Conservation (phyloP, 2,329 filamentous ascomycete genomes). For the Madurella fahalii region DNA sequence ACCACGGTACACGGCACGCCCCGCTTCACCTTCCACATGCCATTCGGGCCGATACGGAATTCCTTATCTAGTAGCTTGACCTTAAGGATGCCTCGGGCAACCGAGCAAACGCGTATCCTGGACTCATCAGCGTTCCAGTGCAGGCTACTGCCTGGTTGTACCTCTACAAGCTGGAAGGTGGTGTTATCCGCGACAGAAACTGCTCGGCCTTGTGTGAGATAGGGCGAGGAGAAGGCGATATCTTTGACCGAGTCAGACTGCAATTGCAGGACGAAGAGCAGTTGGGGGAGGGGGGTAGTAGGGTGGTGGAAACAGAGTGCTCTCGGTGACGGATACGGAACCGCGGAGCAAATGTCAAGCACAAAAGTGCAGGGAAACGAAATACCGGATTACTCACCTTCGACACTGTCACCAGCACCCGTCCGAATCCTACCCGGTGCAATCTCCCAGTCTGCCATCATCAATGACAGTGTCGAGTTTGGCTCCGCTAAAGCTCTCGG, state of each 20-base stretch:
- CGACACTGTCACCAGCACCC: background rate
- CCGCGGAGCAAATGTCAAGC: too few species aligned
- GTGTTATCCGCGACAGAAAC: slow-evolving; percentile 6
- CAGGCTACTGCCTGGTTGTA: slow-evolving; percentile 7
- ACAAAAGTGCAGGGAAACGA: too few species aligned
- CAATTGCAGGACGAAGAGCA: too few species aligned
- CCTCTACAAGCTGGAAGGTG: slow-evolving; percentile 10
- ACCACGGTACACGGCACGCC: slow-evolving; percentile 9
- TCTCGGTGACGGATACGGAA: too few species aligned
- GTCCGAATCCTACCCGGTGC: slow-evolving; percentile 14
- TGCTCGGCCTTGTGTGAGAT: slow-evolving; percentile 7
- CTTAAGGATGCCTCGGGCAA: slow-evolving; percentile 12
- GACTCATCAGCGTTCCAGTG: slow-evolving; percentile 4
- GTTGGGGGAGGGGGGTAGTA: background rate
- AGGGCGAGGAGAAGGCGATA: slow-evolving; percentile 19
- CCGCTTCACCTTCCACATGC: slow-evolving; percentile 28
- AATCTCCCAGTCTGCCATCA: slow-evolving; percentile 19
- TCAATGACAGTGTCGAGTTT: background rate
- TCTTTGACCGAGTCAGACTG: slow-evolving; percentile 1
- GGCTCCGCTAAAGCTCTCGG: background rate
- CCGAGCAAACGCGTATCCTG: slow-evolving; percentile 15
- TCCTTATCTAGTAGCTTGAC: slow-evolving; percentile 8
- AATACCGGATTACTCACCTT: slow-evolving; percentile 6
- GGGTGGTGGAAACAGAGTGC: background rate
- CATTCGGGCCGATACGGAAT: slow-evolving; percentile 24